phyloP scores from a whole-genome alignment of 495 filamentous ascomycete species.

The Daldinia bambusicola region DNA sequence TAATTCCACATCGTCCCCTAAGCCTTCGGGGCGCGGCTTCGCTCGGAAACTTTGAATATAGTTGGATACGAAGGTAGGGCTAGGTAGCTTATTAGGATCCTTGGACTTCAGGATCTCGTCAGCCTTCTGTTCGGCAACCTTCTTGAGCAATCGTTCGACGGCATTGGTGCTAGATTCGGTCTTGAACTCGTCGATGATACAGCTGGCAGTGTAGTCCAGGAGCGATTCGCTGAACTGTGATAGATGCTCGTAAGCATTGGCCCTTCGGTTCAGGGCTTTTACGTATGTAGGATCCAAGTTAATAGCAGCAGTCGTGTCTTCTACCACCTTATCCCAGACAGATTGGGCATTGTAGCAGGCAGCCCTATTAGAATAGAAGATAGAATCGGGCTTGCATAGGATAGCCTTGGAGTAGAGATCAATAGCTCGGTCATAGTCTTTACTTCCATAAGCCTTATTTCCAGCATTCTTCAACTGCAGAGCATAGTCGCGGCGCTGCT shows the following conservation, averaged over 20 bases:
- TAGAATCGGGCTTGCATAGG: conserved; percentile 94
- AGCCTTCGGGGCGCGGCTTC: conserved; percentile 77
- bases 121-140: conserved; percentile 93
- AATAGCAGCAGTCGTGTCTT: conserved; percentile 95
- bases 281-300: conserved; percentile 93
- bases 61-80: conserved; percentile 95
- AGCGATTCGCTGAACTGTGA: conserved; percentile 92
- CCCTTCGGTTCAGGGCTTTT: conserved; percentile 95
- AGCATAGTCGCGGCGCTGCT: conserved; percentile 84
- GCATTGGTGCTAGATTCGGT: conserved; percentile 87
- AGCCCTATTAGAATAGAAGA: conserved; percentile 98
- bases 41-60: conserved; percentile 97
- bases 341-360: conserved; percentile 94
- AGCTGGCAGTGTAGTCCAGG: conserved; percentile 97
- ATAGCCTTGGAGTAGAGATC: conserved; percentile 95
- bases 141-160: conserved; percentile 94
- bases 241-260: conserved; percentile 94
- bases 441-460: conserved; percentile 94
- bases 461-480: conserved; percentile 92
- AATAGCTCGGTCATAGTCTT: conserved; percentile 91
- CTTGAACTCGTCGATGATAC: conserved; percentile 96
- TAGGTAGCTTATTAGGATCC: conserved; percentile 75
- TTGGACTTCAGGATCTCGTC: conserved; percentile 83
- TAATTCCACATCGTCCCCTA: conserved; percentile 82
- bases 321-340: conserved; percentile 95